phyloP scores from a whole-genome alignment of 331 rosid species.

The Quercus phellos region DNA sequence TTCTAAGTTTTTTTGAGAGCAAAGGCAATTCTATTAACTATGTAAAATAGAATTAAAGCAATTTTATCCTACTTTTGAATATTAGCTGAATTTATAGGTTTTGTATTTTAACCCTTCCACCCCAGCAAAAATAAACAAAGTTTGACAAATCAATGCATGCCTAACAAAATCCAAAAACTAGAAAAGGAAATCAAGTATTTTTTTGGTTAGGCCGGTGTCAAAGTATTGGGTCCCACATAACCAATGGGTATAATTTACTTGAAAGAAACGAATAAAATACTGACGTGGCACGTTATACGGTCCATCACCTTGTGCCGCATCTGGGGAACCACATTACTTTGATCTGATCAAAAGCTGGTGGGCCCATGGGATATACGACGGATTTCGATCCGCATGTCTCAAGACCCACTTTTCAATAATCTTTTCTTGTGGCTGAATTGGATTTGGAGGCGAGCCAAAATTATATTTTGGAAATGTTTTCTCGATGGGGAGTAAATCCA shows the following conservation, averaged over 20 bases:
- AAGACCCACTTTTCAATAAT: not conserved
- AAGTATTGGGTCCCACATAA: not conserved
- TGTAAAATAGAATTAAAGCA: too few relatives aligned
- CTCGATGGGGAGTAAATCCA: too few relatives aligned
- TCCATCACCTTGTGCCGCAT: not conserved
- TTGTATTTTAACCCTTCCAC: not conserved
- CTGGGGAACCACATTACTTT: not conserved
- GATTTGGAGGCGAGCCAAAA: not conserved
- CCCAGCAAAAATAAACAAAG: not conserved
- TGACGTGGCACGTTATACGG: slow-evolving; percentile 23
- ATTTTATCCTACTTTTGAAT: too few relatives aligned
- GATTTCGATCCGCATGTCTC: not conserved
- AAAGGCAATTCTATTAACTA: too few relatives aligned
- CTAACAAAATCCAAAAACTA: not conserved
- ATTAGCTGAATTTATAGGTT: not conserved
- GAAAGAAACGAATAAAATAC: slow-evolving; percentile 15
- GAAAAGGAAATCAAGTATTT: not conserved
- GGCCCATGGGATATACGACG: not conserved
- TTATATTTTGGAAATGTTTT: too few relatives aligned
- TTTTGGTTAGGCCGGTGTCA: slow-evolving; percentile 3
- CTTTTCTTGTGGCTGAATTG: not conserved
- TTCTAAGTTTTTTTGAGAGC: too few relatives aligned
- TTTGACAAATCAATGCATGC: not conserved
- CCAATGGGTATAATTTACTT: slow-evolving; percentile 23
- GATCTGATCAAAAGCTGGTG: not conserved